Evolutionary conservation across 805 yeast species (phyloP).

Genomic region (Spathaspora arborariae): DNA sequence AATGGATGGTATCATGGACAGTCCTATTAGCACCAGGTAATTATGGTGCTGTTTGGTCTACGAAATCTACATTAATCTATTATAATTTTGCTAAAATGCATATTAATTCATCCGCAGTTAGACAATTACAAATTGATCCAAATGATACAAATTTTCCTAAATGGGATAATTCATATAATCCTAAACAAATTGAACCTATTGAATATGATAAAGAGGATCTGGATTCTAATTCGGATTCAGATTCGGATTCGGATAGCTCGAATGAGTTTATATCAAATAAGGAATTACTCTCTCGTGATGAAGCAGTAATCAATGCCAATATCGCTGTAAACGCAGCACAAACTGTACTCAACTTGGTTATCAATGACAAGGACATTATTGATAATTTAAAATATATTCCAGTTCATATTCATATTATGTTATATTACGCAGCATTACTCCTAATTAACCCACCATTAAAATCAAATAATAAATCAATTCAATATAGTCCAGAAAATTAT

Average conservation of each 20-base stretch:
- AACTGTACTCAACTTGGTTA: slow-evolving; percentile 54
- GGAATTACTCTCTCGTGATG: slow-evolving; percentile 30
- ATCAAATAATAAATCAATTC: slow-evolving; percentile 18
- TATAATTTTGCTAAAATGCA: slow-evolving; percentile 76
- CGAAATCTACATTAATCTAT: slow-evolving; percentile 65
- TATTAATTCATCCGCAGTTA: slow-evolving; percentile 51
- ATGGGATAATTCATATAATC: slow-evolving; percentile 18
- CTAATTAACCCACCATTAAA: slow-evolving; percentile 46
- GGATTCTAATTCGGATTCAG: slow-evolving; percentile 9
- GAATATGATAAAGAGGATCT: slow-evolving; percentile 2
- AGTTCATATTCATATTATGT: slow-evolving; percentile 68
- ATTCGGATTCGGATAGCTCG: slow-evolving; percentile 12
- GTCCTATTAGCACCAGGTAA: slow-evolving; percentile 59
- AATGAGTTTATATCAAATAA: slow-evolving; percentile 32
- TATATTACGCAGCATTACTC: slow-evolving; percentile 61
- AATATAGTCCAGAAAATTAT: slow-evolving; percentile 20
- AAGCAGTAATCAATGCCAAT: slow-evolving; percentile 35
- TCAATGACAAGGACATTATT: slow-evolving; percentile 56
- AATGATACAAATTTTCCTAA: slow-evolving; percentile 30
- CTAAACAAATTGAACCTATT: not conserved
- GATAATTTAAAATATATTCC: slow-evolving; percentile 61
- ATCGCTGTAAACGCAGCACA: slow-evolving; percentile 63
- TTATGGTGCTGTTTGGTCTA: slow-evolving; percentile 58
- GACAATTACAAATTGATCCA: slow-evolving; percentile 34
- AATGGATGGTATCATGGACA: slow-evolving; percentile 82